Evolutionary conservation across 2,329 filamentous ascomycete species (phyloP), one percentile per base, ranked within the genome.

Genomic region (Arthrinium puccinioides): DNA sequence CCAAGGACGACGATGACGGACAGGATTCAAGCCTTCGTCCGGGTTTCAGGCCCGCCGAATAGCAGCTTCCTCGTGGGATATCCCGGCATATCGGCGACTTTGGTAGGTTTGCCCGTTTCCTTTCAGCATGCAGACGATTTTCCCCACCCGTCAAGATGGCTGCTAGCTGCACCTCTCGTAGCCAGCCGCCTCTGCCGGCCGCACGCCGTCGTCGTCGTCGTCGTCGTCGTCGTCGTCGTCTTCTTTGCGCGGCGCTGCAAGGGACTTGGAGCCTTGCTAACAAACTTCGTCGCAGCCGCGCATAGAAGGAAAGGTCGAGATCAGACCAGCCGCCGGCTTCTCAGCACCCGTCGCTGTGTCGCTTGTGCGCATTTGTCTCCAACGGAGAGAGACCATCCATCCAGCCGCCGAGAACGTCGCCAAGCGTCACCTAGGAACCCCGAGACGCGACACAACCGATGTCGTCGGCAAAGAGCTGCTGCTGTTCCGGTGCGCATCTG

Each of bases 281-380:
- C 45, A 21, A 21, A 30, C 21, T 28, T 35, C 10, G n/a, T n/a
- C 33, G 21, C 56, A 96, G 87, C 92, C 92, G 55, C 85, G 92
- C 58, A 90, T 98, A 66, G 90, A 96, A 71, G 92, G 92, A 53
- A 94, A 92, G 60, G 92, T 98, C 58, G 92, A 97, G 67, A 92
- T 98, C 52, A 80, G 92, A 43, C 92, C 92, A 28, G 81, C 80
- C 38, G 74, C 82, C 44, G 90, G 92, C 43, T 82, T 84, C 53
- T 90, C 88, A 14, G 88, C 88, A 51, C 88, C 92, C 28, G 89
- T 97, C 52, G 79, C 84, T 56, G 73, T 98, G 55, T 96, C 89
- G 33, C 78, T 96, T 49, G 90, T 97, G 49, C 89, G 89, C 52
- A 94, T 98, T 69, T 89, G 84, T 53, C 76, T 98, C 39, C 88